These are phyloP conservation scores for Hypomontagnella monticulosa DNA, from an alignment of 495 filamentous ascomycete genomes.

Conservation along the genomic window DNA sequence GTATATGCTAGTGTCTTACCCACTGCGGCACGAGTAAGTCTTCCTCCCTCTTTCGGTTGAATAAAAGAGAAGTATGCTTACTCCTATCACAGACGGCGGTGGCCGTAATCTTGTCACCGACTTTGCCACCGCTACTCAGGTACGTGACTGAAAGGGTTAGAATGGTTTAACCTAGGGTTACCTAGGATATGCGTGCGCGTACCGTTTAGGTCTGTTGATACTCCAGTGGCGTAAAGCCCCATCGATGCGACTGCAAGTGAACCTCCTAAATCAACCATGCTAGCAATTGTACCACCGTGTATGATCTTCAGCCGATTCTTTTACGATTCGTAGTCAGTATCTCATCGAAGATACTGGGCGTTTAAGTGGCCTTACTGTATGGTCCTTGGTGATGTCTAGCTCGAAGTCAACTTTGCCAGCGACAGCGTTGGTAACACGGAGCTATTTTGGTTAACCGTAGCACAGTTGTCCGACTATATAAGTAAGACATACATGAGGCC, in stretches of 20 bases:
- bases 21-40: conserved; percentile 61
- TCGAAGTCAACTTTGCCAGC: conserved; percentile 88
- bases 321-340: conserved; percentile 4
- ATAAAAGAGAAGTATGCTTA: conserved; percentile 54
- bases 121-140: conserved; percentile 79
- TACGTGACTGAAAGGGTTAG: conserved; percentile 78
- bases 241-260: conserved; percentile 92
- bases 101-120: conserved; percentile 79
- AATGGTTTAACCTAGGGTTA: background rate
- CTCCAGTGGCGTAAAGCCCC: conserved; percentile 87
- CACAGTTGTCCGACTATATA: background rate
- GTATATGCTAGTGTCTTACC: conserved; percentile 95
- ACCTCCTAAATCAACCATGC: conserved; percentile 94
- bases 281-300: conserved; percentile 94
- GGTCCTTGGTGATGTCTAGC: conserved; percentile 83
- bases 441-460: conserved; percentile 53
- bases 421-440: conserved; percentile 78
- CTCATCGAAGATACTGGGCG: background rate
- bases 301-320: conserved; percentile 91
- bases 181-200: background rate
- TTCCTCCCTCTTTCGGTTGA: background rate
- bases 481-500: conserved; percentile 49
- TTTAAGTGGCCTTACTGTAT: conserved; percentile 70
- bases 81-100: conserved; percentile 85
- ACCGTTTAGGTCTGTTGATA: conserved; percentile 93